These are phyloP conservation scores for Didymella exigua DNA, from an alignment of 2,329 filamentous ascomycete genomes.

Conservation along the genomic window DNA sequence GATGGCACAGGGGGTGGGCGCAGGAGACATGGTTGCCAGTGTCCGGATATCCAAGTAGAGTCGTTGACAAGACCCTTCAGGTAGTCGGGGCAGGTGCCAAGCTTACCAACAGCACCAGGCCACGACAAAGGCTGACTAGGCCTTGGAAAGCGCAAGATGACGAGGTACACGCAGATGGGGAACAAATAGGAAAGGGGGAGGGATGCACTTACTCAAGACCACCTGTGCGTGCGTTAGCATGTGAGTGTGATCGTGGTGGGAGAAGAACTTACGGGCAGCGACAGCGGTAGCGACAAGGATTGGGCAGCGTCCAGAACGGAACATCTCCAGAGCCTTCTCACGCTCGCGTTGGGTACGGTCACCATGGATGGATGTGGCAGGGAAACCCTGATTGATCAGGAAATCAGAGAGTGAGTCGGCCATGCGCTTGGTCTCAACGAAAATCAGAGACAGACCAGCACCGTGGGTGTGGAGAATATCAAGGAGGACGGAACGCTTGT, in stretches of 20 bases:
- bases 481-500: conserved; percentile 97
- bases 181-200: too few species aligned
- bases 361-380: conserved; percentile 96
- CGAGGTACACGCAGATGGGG: too few species aligned
- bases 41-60: too few species aligned
- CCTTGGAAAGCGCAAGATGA: too few species aligned
- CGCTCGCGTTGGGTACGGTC: conserved; percentile 98
- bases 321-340: conserved; percentile 96
- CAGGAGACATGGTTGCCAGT: too few species aligned
- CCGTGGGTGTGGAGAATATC: conserved; percentile 97
- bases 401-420: conserved; percentile 97
- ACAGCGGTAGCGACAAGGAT: conserved; percentile 97
- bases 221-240: neutral
- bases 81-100: too few species aligned
- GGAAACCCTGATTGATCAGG: conserved; percentile 98
- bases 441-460: conserved; percentile 89
- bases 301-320: conserved; percentile 93
- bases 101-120: too few species aligned
- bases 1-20: too few species aligned
- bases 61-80: too few species aligned
- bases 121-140: too few species aligned
- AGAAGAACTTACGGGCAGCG: conserved; percentile 65
- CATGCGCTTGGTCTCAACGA: conserved; percentile 99
- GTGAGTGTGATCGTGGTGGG: neutral
- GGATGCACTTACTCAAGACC: conserved; percentile 5